Evolutionary conservation across 2,329 filamentous ascomycete genomes (phyloP).

Genomic region (Cyclaneusma minus): DNA sequence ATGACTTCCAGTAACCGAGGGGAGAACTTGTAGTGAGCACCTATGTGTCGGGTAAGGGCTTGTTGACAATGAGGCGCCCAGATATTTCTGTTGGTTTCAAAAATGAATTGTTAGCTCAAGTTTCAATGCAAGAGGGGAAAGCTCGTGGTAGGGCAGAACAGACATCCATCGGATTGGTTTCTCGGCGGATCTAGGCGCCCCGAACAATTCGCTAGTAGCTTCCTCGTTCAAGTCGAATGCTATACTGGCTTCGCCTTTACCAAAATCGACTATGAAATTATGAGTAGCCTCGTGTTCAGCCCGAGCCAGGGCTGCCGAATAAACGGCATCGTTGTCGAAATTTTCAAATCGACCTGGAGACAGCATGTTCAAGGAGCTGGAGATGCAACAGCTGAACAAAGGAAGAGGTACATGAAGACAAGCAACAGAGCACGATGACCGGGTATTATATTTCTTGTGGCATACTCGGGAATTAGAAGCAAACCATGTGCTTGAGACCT

Average conservation of each 20-base stretch:
- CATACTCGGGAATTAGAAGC: no score
- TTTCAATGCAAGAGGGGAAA: not conserved
- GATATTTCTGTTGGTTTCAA: constrained; percentile 37
- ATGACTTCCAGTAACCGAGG: constrained; percentile 49
- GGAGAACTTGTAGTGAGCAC: constrained; percentile 51
- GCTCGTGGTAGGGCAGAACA: constrained; percentile 12
- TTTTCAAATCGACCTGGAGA: constrained; percentile 22
- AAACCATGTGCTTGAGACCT: no score
- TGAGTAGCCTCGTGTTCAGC: constrained; percentile 24
- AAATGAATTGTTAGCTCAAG: constrained; percentile 5
- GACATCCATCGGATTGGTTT: constrained; percentile 56
- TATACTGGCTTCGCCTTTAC: constrained; percentile 35
- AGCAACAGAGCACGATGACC: no score
- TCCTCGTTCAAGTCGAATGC: constrained; percentile 33
- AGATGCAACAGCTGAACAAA: no score
- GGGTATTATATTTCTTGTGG: no score
- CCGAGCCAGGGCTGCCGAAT: constrained; percentile 25
- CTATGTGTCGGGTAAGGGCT: constrained; percentile 36
- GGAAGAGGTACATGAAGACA: no score
- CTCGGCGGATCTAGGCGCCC: constrained; percentile 14
- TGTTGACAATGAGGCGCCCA: constrained; percentile 50
- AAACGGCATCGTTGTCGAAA: constrained; percentile 35
- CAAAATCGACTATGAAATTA: constrained; percentile 55
- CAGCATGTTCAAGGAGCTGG: no score
- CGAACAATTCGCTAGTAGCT: constrained; percentile 25